A percentile compares a stretch with the other conserved stretches of the same genome.
Evolutionary conservation across 202 grass and related monocot genomes (phyloP).

Genomic region (Eragrostis tef): DNA sequence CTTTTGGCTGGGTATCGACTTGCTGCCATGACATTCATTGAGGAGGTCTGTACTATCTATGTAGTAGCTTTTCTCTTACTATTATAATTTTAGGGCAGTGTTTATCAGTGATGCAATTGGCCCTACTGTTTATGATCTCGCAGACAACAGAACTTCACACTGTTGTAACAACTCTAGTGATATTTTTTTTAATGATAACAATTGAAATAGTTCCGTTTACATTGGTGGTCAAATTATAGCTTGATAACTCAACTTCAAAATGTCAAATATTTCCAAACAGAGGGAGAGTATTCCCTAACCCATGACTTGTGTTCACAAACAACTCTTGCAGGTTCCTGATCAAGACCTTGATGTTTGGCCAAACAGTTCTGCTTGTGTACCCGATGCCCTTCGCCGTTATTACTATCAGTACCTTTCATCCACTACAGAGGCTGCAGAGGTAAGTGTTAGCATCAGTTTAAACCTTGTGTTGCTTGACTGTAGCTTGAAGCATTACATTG

Average conservation of each 20-base stretch:
- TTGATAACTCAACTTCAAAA: slow-evolving; percentile 1
- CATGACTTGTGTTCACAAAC: slow-evolving; percentile 7
- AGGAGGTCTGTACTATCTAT: slow-evolving; percentile 71
- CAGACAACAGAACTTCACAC: slow-evolving; percentile 8
- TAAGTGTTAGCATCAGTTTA: slow-evolving; percentile 42
- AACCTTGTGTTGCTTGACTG: background rate
- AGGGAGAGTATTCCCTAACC: background rate
- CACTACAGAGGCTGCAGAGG: slow-evolving; percentile 91
- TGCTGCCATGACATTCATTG: slow-evolving; percentile 94
- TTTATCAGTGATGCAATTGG: no score
- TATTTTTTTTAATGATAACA: slow-evolving; percentile 25
- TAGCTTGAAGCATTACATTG: slow-evolving; percentile 19
- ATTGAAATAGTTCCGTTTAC: background rate
- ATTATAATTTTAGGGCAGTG: no score
- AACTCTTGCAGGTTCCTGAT: slow-evolving; percentile 72
- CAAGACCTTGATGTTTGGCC: slow-evolving; percentile 89
- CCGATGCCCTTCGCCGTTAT: slow-evolving; percentile 90
- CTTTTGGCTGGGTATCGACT: slow-evolving; percentile 97
- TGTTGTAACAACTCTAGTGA: background rate
- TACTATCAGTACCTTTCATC: slow-evolving; percentile 99
- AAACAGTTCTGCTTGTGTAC: slow-evolving; percentile 84
- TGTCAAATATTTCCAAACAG: background rate
- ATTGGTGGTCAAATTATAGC: background rate
- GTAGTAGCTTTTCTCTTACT: slow-evolving; percentile 14
- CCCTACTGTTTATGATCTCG: slow-evolving; percentile 2